Evolutionary conservation across 345 rosid species (phyloP).

Genomic region (Murraya paniculata): DNA sequence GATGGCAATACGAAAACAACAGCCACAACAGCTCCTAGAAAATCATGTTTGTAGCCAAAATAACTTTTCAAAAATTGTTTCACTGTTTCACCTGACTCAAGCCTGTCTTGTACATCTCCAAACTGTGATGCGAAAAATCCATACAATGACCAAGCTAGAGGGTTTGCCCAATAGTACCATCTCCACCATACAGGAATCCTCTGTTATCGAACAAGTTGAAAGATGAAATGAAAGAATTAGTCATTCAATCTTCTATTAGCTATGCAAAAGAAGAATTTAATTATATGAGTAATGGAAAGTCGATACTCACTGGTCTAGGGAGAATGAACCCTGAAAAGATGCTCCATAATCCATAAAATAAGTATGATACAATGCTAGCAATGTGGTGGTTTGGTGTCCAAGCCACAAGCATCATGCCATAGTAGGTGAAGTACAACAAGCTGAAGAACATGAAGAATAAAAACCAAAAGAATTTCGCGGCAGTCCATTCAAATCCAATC

Average conservation of each 20-base stretch:
- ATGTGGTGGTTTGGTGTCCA: constrained; percentile 44
- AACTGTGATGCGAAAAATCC: constrained; percentile 34
- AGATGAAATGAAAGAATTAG: neutral
- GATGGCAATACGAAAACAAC: constrained; percentile 13
- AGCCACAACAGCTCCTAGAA: constrained; percentile 32
- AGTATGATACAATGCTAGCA: constrained; percentile 30
- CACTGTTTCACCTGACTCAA: constrained; percentile 23
- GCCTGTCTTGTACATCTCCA: constrained; percentile 12
- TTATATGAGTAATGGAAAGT: too few relatives aligned
- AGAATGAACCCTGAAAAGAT: constrained; percentile 43
- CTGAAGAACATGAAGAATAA: constrained; percentile 46
- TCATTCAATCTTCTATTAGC: neutral
- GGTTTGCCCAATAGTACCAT: constrained; percentile 18
- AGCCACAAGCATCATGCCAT: constrained; percentile 47
- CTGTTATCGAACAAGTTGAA: constrained; percentile 6
- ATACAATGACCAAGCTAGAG: constrained; percentile 24
- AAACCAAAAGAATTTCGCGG: constrained; percentile 44
- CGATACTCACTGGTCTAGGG: constrained; percentile 36
- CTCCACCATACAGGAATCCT: constrained; percentile 30
- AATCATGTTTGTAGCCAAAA: constrained; percentile 34
- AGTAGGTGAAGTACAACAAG: constrained; percentile 45
- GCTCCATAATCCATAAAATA: constrained; percentile 40
- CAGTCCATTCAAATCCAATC: constrained; percentile 46
- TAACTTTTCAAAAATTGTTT: constrained; percentile 23
- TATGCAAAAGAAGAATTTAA: neutral